Base-by-base conservation (phyloP, 140 eudicot species). In the Senecio squalidus region DNA sequence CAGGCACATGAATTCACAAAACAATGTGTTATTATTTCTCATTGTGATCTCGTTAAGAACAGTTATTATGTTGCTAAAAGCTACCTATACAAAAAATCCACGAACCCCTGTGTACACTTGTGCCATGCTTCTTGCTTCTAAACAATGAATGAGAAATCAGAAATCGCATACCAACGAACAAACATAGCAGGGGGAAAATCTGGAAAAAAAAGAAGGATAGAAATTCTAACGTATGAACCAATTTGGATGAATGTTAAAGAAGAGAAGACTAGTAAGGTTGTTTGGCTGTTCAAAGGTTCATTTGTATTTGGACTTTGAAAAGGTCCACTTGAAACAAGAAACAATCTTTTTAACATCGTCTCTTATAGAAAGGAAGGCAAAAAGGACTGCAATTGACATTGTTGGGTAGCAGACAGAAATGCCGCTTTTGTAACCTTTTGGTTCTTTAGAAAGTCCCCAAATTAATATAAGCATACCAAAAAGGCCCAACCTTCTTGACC, bases 391-490 rank as follows among this genome's bases (percentile, higher is more conserved):
- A 46, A 82, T 59, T 13, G 64, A 58, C 81, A 80, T 85, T 13
- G 82, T 68, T 5, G 82, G 80, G 65, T 80, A 79, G 72, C 76
- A 79, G 24, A 81, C 66, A 20, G 58, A 70, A 16, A 80, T 47
- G 25, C 31, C 74, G 47, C 56, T 55, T 20, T 30, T 67, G 51
- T 49, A 45, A 67, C 46, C 70, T 41, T 69, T 80, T 10, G 72
- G 48, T 50, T 81, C 83, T 53, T 70, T 79, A 5, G 27, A 57
- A 55, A 88, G 64, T 16, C 94, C 94, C 89, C 94, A 82, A 2
- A 74, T 16, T 46, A 85, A 63, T 56, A 89, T 80, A 56, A 82
- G 75, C 64, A 80, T 64, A 9, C 97, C 97, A 51, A 73, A 72
- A 25, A 85, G 40, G 20, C 95, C 78, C 75, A 80, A 30, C 31